A percentile compares a stretch with the other conserved stretches of the same genome.
Evolutionary conservation across 345 rosid genomes (phyloP).

Genomic region (Laguncularia racemosa): DNA sequence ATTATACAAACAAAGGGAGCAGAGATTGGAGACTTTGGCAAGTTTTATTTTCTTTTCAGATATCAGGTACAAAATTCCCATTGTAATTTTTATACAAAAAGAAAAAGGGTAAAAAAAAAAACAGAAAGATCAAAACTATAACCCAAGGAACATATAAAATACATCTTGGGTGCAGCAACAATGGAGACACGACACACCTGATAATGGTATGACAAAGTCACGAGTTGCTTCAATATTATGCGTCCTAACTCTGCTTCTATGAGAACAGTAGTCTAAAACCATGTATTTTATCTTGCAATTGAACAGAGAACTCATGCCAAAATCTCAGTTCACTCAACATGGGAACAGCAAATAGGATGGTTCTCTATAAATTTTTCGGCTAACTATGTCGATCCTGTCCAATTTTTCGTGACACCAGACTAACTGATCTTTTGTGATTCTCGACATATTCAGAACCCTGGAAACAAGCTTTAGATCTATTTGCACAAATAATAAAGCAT

Average conservation of each 20-base stretch:
- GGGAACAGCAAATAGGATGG: conserved; percentile 71
- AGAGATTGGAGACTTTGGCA: no score
- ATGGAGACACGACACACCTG: background rate
- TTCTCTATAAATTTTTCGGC: conserved; percentile 50
- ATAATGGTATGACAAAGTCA: no score
- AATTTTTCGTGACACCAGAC: conserved; percentile 77
- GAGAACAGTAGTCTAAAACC: no score
- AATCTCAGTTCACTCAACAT: conserved; percentile 20
- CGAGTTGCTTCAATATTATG: no score
- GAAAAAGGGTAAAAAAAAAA: no score
- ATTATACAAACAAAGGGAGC: no score
- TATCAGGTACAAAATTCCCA: no score
- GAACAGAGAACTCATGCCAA: background rate
- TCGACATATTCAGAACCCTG: conserved; percentile 62
- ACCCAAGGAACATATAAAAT: conserved; percentile 1
- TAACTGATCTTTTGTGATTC: conserved; percentile 50
- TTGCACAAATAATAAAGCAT: conserved; percentile 36
- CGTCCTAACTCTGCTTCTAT: background rate
- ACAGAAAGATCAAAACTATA: background rate
- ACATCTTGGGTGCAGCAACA: conserved; percentile 3
- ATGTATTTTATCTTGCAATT: background rate
- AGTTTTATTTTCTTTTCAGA: no score
- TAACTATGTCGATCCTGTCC: conserved; percentile 28
- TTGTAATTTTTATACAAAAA: background rate
- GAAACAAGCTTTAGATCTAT: conserved; percentile 59